Evolutionary conservation across 2,329 filamentous ascomycete genomes (phyloP), one percentile per base, ranked within the genome.

Genomic region (Emergomyces pasteurianus): DNA sequence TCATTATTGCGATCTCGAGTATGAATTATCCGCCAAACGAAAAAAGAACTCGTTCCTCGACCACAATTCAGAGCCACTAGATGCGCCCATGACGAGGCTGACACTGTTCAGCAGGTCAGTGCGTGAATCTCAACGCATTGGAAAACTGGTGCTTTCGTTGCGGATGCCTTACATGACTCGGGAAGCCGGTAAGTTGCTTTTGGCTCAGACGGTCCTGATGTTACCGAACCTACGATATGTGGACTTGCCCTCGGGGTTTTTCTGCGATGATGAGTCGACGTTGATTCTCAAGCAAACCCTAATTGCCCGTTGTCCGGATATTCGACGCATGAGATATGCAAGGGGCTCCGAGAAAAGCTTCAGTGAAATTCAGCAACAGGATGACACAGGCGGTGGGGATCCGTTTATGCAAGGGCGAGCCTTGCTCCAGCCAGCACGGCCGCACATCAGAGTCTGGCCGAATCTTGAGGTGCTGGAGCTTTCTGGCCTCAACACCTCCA

Each of bases 101-200:
- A 83, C 85, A 68, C 81, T 96, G 60, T 82, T 97, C 54, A 89
- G 87, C 71, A 85, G 90, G 63, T 90, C 91, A 0, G 84, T 96
- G 57, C 85, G 91, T 64, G 88, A 92, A 57, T 87, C 91, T 63
- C 83, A 85, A 26, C 84, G 77, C 55, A 73, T 95, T 53, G 90
- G 87, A 40, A 78, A 82, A 60, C 78, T 84, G 49, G 89, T 96
- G 5, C 78, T 86, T 69, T 91, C 87, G 67, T 80, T 97, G 69
- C 95, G 96, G 78, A 86, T 90, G 62, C 90, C 92, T 7, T 96
- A 96, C 74, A 96, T 96, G 92, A 87, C 92, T 59, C 86, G 92
- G 61, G 90, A 96, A 77, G 89, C 89, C 1, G 88, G 83, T 71
- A 90, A 94, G 72, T 83, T 88, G 59, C 89, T 92, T 64, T 82